Base-by-base conservation (phyloP, 2,329 filamentous ascomycete species). In the Didymella segeticola region DNA sequence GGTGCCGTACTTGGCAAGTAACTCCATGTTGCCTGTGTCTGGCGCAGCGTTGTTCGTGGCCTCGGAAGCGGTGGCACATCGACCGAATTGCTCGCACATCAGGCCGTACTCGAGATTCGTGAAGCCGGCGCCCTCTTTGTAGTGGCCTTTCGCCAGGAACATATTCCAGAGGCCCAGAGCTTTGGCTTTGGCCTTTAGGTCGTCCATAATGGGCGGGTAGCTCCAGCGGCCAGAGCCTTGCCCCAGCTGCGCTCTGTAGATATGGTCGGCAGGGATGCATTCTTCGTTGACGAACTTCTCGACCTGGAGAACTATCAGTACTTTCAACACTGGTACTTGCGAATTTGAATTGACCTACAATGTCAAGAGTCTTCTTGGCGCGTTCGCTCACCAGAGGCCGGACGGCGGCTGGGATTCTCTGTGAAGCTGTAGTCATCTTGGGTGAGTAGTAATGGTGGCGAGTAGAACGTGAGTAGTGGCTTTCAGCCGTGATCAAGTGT, bases 201-300 rank as follows among this genome's bases (percentile, higher is more conserved):
- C 87, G 62, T 97, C 93, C 60, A 98, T 84, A 64, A 97, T 83
- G 42, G 83, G 75, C 2, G 93, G 92, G 73, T 93, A 89, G 66
- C 88, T 83, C 89, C 92, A 96, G 80, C 93, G 85, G 53, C 82
- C 78, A 31, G 87, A 82, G 62, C 90, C 91, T 76, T 95, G 89
- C 62, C 91, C 89, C 56, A 86, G 80, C 74, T 89, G 43, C 87
- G 61, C 96, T 83, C 34, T 52, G 17, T 46, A 46, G 14, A 46
- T 23, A 51, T 89, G 80, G 70, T 96, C 93, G 69, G 90, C 89
- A 54, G 78, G 78, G 39, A 80, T 77, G 64, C 78, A 97, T 80
- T 96, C 91, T 77, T 96, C 92, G 72, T 97, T 89, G 62, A 97
- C 93, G 69, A 97, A 97, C 76, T 92, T 90, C 79, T 93, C 90